Percentiles rank a stretch among this genome's conserved stretches.
phyloP scores from a whole-genome alignment of 805 yeast species.

The Pichia nanzhaoensis region DNA sequence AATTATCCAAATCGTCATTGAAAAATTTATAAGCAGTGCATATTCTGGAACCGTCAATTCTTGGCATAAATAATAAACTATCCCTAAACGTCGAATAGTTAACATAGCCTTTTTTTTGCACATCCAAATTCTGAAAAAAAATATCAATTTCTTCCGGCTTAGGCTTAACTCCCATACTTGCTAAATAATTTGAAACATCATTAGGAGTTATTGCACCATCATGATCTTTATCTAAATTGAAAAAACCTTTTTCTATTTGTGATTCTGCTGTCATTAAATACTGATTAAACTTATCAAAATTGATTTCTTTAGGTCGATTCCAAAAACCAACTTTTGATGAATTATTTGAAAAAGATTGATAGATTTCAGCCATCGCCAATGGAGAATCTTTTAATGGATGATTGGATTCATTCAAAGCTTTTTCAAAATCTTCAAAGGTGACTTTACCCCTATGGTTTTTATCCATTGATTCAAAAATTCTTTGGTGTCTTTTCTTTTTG shows the following conservation, averaged over 20 bases:
- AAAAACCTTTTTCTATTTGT: conserved; percentile 65
- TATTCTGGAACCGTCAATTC: conserved; percentile 67
- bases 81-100: conserved; percentile 84
- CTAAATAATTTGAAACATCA: conserved; percentile 64
- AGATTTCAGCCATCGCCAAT: conserved; percentile 51
- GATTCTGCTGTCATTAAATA: conserved; percentile 63
- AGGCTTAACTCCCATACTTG: conserved; percentile 46
- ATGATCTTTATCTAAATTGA: conserved; percentile 57
- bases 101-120: conserved; percentile 55
- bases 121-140: conserved; percentile 51
- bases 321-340: conserved; percentile 7
- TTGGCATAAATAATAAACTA: conserved; percentile 75
- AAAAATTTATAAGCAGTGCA: conserved; percentile 78
- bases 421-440: conserved; percentile 40
- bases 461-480: conserved; percentile 41
- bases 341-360: conserved; percentile 38
- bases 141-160: conserved; percentile 45
- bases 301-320: conserved; percentile 37
- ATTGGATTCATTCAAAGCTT: conserved; percentile 39
- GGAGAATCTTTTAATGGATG: conserved; percentile 63
- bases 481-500: conserved; percentile 30
- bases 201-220: conserved; percentile 63
- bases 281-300: conserved; percentile 57
- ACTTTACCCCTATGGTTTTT: conserved; percentile 40
- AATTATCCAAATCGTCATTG: conserved; percentile 66